Conservation (phyloP, 78 protist species). For the Protostelium mycophagum region DNA sequence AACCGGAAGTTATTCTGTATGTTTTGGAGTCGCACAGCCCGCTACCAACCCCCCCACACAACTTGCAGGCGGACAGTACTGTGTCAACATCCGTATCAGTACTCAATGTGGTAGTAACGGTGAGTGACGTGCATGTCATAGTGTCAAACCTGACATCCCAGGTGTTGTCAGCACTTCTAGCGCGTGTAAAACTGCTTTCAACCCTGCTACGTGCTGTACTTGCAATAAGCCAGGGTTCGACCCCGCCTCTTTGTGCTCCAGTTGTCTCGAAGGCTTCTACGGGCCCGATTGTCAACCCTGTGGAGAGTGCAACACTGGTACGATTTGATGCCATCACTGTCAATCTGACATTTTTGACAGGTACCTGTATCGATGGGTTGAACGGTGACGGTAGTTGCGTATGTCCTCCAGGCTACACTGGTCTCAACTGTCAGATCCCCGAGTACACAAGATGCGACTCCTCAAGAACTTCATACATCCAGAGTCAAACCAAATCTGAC, state of each 20-base stretch:
- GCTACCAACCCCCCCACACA: neutral
- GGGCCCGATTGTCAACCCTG: constrained; percentile 17
- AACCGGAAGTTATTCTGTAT: neutral
- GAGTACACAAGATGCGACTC: neutral
- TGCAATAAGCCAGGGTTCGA: constrained; percentile 19
- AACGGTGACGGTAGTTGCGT: neutral
- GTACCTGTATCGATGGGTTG: neutral
- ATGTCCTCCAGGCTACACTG: neutral
- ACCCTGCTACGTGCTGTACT: neutral
- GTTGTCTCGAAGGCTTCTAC: constrained; percentile 5
- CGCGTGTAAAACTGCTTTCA: neutral
- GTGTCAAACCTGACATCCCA: too few species aligned
- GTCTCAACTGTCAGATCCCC: neutral
- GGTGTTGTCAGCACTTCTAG: neutral
- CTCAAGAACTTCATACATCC: neutral
- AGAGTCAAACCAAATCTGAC: neutral
- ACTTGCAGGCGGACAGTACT: neutral
- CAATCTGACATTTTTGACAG: too few species aligned
- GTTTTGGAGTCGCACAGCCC: neutral
- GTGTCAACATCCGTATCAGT: neutral
- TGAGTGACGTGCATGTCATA: too few species aligned
- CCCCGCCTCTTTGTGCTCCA: constrained; percentile 15
- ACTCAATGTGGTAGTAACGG: neutral
- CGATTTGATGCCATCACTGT: too few species aligned
- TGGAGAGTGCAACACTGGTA: constrained; percentile 30